phyloP scores from a whole-genome alignment of 345 rosid genomes.

The Eucalyptus caleyi region DNA sequence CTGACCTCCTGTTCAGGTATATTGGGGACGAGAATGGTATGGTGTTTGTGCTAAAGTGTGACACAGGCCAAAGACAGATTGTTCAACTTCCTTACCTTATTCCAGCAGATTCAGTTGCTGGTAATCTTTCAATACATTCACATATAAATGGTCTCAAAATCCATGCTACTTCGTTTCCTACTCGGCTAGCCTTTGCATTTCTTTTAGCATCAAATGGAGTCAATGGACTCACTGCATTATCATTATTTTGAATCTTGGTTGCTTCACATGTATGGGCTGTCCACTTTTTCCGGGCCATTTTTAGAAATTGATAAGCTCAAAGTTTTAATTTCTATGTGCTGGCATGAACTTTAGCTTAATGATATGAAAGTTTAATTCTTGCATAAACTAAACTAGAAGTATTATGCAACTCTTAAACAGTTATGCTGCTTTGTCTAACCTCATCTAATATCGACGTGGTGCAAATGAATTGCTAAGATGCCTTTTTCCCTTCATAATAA shows the following conservation, averaged over 20 bases:
- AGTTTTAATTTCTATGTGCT: background rate
- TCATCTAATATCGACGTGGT: background rate
- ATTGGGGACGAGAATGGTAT: slow-evolving; percentile 76
- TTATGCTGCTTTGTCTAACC: background rate
- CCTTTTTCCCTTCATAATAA: background rate
- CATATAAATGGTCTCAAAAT: background rate
- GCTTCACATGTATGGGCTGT: background rate
- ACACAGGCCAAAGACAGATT: slow-evolving; percentile 35
- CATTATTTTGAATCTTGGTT: background rate
- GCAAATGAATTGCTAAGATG: background rate
- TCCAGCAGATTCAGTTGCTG: slow-evolving; percentile 48
- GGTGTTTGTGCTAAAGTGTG: slow-evolving; percentile 56
- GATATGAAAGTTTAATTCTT: background rate
- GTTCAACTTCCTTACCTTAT: slow-evolving; percentile 52
- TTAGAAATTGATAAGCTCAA: background rate
- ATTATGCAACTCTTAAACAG: background rate
- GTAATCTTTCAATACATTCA: slow-evolving; percentile 17
- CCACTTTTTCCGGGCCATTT: background rate
- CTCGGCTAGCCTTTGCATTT: background rate
- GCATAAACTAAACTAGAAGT: background rate
- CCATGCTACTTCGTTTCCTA: background rate
- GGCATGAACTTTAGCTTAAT: background rate
- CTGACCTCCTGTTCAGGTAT: slow-evolving; percentile 26
- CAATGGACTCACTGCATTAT: background rate
- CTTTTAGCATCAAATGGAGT: background rate